Base-by-base conservation (phyloP, 2,329 filamentous ascomycete genomes). In the Ceratocystis smalleyi region DNA sequence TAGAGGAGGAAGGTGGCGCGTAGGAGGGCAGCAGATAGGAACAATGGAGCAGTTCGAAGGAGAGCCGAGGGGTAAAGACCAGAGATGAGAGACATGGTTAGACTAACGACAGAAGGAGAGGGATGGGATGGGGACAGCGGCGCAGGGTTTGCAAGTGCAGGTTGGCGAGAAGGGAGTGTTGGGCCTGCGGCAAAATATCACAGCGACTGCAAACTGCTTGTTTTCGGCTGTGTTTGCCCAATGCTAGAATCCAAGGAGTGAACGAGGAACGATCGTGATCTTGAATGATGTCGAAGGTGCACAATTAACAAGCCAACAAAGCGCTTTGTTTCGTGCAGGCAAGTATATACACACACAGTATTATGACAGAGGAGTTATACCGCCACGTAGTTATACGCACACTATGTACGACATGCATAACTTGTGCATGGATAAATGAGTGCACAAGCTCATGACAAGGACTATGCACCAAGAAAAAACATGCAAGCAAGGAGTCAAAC, bases 1-100 rank as follows among this genome's bases (percentile, higher is more conserved):
- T 97, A 97, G 70, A 95, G 73, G 61, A 97, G 82, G 68, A 99
- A 84, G 40, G 77, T 73, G 5, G 83, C 72, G 67, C 94, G 89
- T 27, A 99, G 81, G 59, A 85, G 70, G 63, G 85, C 77, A 61
- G 83, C 78, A 12, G 81, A 73, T 63, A 75, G 68, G 73, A 86
- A 83, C 70, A 87, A 79, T 7, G 67, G 66, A 8, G 61, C 12
- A 45, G 67, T 66, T 27, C 61, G 62, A 32, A 65, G 63, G 32
- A 68, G 66, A 40, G 55, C 32, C 6, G 59, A n/a, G 7, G 47
- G 43, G 35, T 65, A 30, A 43, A 64, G 62, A 17, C 61, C 40
- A 35, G 47, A 47, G 27, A 66, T 43, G 51, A 64, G 60, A 27
- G 63, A 43, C 64, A 65, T 67, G 55, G 43, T 63, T 40, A 47